These are phyloP conservation scores for Pyrenopolyporus hunteri DNA, from an alignment of 495 filamentous ascomycete species.

Conservation along the genomic window DNA sequence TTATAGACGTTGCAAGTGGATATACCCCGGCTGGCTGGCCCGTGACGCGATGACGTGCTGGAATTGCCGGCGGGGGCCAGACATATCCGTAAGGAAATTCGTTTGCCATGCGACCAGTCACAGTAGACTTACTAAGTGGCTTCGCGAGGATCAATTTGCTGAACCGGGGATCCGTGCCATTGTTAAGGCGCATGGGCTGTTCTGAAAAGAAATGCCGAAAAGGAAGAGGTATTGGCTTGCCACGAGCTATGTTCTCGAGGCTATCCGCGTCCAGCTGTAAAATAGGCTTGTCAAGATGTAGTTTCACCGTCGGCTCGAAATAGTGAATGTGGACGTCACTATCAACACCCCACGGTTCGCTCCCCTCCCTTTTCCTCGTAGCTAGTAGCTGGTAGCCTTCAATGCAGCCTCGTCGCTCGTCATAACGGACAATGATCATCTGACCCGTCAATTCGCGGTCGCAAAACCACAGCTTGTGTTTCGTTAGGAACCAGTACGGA, in stretches of 20 bases:
- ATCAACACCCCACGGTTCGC: slow-evolving; percentile 67
- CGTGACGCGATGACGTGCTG: slow-evolving; percentile 60
- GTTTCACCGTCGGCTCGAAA: slow-evolving; percentile 69
- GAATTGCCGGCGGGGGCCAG: slow-evolving; percentile 80
- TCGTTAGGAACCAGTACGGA: slow-evolving; percentile 82
- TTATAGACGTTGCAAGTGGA: slow-evolving; percentile 31
- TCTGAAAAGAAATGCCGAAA: slow-evolving; percentile 48
- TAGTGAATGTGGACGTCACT: slow-evolving; percentile 73
- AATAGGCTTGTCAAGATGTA: slow-evolving; percentile 75
- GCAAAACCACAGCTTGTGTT: slow-evolving; percentile 83
- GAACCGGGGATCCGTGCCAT: slow-evolving; percentile 44
- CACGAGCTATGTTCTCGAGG: slow-evolving; percentile 35
- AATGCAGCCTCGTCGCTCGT: slow-evolving; percentile 73
- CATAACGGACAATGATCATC: slow-evolving; percentile 74
- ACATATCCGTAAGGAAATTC: slow-evolving; percentile 56
- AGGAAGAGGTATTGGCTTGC: slow-evolving; percentile 17
- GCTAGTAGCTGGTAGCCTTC: slow-evolving; percentile 81
- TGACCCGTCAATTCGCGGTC: slow-evolving; percentile 73
- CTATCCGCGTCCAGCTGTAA: slow-evolving; percentile 60
- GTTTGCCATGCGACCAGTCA: slow-evolving; percentile 12
- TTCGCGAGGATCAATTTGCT: slow-evolving; percentile 54
- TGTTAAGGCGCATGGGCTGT: slow-evolving; percentile 60
- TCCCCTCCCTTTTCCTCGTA: slow-evolving; percentile 56
- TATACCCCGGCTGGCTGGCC: slow-evolving; percentile 44
- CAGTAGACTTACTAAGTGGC: slow-evolving; percentile 42